Evolutionary conservation across 2,329 filamentous ascomycete genomes (phyloP).

Genomic region (Myriosclerotinia curreyana): DNA sequence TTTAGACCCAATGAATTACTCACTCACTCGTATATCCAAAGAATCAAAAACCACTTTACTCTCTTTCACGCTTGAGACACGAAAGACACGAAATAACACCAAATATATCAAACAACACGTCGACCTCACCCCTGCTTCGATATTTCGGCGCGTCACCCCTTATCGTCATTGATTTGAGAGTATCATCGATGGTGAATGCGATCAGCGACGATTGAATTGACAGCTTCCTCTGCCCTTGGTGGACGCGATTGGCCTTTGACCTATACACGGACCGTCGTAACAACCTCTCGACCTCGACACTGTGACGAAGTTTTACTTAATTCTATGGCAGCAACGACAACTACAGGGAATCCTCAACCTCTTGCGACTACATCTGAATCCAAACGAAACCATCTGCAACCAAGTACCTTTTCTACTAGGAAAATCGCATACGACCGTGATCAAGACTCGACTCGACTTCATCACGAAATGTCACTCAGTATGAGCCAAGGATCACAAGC

Average conservation of each 20-base stretch:
- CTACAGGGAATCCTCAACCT: slow-evolving; percentile 33
- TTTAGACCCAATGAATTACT: too few species aligned
- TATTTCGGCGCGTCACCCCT: slow-evolving; percentile 27
- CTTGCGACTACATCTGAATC: slow-evolving; percentile 36
- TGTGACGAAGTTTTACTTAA: slow-evolving; percentile 20
- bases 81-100: slow-evolving; percentile 32
- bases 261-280: slow-evolving; percentile 7
- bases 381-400: slow-evolving; percentile 34
- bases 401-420: slow-evolving; percentile 28
- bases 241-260: slow-evolving; percentile 23
- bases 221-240: neutral
- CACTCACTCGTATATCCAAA: too few species aligned
- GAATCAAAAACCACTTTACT: slow-evolving; percentile 30
- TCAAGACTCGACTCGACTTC: slow-evolving; percentile 28
- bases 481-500: slow-evolving; percentile 39
- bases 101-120: too few species aligned
- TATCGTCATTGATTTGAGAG: slow-evolving; percentile 26
- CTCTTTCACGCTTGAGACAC: slow-evolving; percentile 30
- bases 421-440: slow-evolving; percentile 30
- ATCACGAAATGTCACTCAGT: slow-evolving; percentile 38
- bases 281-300: slow-evolving; percentile 10
- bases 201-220: slow-evolving; percentile 16
- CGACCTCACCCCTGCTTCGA: slow-evolving; percentile 21
- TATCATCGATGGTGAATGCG: neutral
- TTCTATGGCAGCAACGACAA: slow-evolving; percentile 35